Evolutionary conservation across 106 monocot species (phyloP).

Genomic region (Triglochin maritima): DNA sequence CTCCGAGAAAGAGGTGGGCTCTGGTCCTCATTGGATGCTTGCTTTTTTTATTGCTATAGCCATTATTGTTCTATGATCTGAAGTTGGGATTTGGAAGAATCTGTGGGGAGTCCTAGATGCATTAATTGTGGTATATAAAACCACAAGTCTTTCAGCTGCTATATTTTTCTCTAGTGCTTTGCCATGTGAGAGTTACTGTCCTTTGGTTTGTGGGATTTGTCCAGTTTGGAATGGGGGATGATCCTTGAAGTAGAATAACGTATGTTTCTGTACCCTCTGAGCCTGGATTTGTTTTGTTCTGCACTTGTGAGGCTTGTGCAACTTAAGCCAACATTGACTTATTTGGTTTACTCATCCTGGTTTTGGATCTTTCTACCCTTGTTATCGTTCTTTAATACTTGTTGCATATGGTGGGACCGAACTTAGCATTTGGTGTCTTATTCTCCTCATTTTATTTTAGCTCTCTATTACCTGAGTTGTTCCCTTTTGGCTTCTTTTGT

Average conservation of each 20-base stretch:
- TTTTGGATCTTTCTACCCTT: not conserved
- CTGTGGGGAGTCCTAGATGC: not conserved
- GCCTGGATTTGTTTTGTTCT: not conserved
- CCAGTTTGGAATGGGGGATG: not conserved
- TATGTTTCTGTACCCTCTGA: not conserved
- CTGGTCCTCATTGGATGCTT: not conserved
- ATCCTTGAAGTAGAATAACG: not conserved
- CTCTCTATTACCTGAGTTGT: not conserved
- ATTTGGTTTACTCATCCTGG: not conserved
- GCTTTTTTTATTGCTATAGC: not conserved
- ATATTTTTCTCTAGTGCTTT: not conserved
- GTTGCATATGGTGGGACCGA: not conserved
- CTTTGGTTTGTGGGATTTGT: not conserved
- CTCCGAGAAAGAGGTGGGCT: constrained; percentile 8
- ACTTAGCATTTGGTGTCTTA: not conserved
- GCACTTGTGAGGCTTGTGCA: not conserved
- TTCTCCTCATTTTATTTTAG: not conserved
- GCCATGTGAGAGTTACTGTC: not conserved
- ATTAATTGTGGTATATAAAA: not conserved
- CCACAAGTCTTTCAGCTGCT: not conserved
- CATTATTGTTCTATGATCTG: not conserved
- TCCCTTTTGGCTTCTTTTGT: not conserved
- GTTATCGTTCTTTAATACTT: not conserved
- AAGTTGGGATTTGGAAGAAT: not conserved
- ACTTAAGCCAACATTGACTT: not conserved